These are phyloP conservation scores for Aspergillus bombycis DNA, from an alignment of 2,329 filamentous ascomycete species.

Conservation along the genomic window DNA sequence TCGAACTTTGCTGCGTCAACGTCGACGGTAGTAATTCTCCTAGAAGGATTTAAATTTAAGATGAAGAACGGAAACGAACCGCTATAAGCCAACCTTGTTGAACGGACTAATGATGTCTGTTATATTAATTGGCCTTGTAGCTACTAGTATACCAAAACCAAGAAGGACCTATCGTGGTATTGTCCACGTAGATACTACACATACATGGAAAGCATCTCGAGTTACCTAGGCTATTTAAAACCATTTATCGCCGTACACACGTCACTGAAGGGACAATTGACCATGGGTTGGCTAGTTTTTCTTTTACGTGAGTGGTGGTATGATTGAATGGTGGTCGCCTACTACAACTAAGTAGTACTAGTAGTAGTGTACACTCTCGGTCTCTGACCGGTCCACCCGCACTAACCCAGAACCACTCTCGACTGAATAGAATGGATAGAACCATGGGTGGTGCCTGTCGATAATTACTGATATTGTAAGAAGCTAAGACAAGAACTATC, in stretches of 20 bases:
- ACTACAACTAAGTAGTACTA: not conserved
- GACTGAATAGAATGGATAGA: conserved; percentile 12
- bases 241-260: not conserved
- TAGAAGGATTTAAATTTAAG: not conserved
- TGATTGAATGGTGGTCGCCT: not conserved
- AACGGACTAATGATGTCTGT: not conserved
- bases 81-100: not conserved
- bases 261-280: not conserved
- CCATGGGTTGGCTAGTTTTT: not conserved
- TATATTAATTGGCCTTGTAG: not conserved
- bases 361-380: not conserved
- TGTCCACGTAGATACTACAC: too few species aligned
- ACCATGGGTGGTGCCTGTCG: conserved; percentile 21
- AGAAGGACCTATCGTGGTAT: too few species aligned
- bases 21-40: not conserved
- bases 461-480: conserved; percentile 19
- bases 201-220: not conserved
- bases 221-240: too few species aligned
- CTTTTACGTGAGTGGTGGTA: conserved; percentile 5
- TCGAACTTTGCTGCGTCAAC: too few species aligned
- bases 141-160: too few species aligned
- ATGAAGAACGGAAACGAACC: not conserved
- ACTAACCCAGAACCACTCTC: not conserved
- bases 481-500: conserved; percentile 3
- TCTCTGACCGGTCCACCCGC: not conserved